Percentiles rank a stretch among this genome's conserved stretches.
Conservation (phyloP, 176 grass and related monocot species). For the Bothriochloa decipiens region DNA sequence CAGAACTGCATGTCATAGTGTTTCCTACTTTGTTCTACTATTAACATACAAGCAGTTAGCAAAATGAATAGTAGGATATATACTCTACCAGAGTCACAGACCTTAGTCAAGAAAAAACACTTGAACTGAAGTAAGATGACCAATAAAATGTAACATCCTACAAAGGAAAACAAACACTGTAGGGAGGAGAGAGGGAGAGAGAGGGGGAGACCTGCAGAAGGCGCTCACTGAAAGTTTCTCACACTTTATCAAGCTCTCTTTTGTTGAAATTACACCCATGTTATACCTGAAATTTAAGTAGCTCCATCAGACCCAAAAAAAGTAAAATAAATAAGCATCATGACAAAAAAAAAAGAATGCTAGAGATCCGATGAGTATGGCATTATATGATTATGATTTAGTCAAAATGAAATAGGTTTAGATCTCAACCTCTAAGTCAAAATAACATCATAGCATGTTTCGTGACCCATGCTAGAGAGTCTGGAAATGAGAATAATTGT, state of each 20-base stretch:
- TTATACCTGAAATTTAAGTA: slow-evolving; percentile 69
- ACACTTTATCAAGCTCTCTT: slow-evolving; percentile 83
- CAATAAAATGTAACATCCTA: not conserved
- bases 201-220: slow-evolving; percentile 69
- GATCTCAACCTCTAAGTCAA: not conserved
- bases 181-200: not conserved
- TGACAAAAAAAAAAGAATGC: not conserved
- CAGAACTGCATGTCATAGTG: not conserved
- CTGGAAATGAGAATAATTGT: not conserved
- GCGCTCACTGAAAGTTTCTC: slow-evolving; percentile 77
- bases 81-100: not conserved
- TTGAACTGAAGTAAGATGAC: not conserved
- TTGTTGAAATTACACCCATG: slow-evolving; percentile 89
- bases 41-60: not conserved
- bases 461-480: not conserved
- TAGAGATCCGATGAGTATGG: not conserved
- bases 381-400: not conserved
- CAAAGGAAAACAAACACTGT: not conserved
- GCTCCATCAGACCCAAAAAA: slow-evolving; percentile 4
- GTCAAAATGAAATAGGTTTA: slow-evolving; percentile 2
- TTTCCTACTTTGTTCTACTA: not conserved
- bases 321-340: too few relatives aligned
- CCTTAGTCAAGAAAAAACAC: not conserved
- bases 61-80: not conserved
- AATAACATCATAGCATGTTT: not conserved